These are phyloP conservation scores for Claviceps arundinis DNA, from an alignment of 2,329 filamentous ascomycete genomes.

Conservation along the genomic window DNA sequence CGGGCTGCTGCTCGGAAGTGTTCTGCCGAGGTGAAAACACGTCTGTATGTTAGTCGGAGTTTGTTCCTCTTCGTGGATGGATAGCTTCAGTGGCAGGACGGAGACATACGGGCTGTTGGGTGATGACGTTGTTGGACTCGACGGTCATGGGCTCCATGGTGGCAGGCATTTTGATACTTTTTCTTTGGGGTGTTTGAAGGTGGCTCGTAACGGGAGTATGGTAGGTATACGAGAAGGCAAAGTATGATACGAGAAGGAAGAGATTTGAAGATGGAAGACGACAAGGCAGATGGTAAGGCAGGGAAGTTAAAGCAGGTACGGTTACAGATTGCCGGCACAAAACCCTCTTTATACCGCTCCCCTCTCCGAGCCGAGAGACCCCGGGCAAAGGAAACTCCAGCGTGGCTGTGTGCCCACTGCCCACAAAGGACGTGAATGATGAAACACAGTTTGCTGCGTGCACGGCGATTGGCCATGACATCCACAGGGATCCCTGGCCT, in stretches of 20 bases:
- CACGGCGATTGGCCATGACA: neutral
- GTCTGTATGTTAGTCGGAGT: neutral
- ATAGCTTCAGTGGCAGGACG: neutral
- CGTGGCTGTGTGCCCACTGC: neutral
- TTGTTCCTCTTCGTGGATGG: too few species aligned
- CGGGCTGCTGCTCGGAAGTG: conserved; percentile 1
- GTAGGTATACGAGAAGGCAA: too few species aligned
- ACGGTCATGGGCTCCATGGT: neutral
- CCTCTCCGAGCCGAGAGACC: neutral
- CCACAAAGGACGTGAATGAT: neutral
- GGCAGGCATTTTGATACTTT: neutral
- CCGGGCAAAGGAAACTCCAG: neutral
- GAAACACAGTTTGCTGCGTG: neutral
- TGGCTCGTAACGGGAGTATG: neutral
- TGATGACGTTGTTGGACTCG: neutral
- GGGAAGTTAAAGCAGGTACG: neutral
- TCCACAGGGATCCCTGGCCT: neutral
- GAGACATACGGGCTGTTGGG: neutral
- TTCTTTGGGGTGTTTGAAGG: neutral
- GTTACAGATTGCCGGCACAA: neutral
- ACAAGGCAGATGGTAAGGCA: neutral
- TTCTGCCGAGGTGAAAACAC: neutral
- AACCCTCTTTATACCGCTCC: neutral
- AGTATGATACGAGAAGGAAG: neutral
- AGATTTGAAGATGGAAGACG: neutral